Conservation (phyloP, 2,329 filamentous ascomycete genomes). For the Fonsecaea pedrosoi region DNA sequence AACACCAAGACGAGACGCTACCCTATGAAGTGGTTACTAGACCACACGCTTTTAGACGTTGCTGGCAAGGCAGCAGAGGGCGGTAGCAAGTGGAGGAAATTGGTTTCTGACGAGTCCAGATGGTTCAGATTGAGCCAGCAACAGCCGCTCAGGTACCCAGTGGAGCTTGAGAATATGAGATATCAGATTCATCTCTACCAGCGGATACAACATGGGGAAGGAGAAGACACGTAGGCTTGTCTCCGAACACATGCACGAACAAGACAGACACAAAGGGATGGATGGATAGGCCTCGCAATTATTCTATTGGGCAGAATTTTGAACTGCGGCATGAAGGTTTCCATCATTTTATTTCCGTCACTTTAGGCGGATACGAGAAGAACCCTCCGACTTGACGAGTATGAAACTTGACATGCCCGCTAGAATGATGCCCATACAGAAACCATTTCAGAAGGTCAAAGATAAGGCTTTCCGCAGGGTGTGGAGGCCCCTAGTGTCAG, state of each 20-base stretch:
- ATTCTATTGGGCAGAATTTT: background rate
- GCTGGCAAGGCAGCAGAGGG: slow-evolving; percentile 37
- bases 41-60: slow-evolving; percentile 73
- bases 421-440: background rate
- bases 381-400: background rate
- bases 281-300: background rate
- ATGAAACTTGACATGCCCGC: background rate
- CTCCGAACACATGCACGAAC: background rate
- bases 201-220: slow-evolving; percentile 39
- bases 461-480: background rate
- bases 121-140: slow-evolving; percentile 78
- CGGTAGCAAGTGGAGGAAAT: slow-evolving; percentile 69
- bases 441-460: background rate
- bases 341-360: background rate
- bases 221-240: background rate
- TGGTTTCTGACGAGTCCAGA: slow-evolving; percentile 75
- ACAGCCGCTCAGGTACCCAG: slow-evolving; percentile 71
- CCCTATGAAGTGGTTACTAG: slow-evolving; percentile 91
- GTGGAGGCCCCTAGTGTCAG: background rate
- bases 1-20: slow-evolving; percentile 65
- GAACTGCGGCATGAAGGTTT: background rate
- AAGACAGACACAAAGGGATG: background rate
- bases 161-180: slow-evolving; percentile 90
- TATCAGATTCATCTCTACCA: slow-evolving; percentile 88
- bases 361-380: background rate